These are phyloP conservation scores for Suhomyces atakaporum DNA, from an alignment of 1,139 yeast genomes.

Conservation along the genomic window DNA sequence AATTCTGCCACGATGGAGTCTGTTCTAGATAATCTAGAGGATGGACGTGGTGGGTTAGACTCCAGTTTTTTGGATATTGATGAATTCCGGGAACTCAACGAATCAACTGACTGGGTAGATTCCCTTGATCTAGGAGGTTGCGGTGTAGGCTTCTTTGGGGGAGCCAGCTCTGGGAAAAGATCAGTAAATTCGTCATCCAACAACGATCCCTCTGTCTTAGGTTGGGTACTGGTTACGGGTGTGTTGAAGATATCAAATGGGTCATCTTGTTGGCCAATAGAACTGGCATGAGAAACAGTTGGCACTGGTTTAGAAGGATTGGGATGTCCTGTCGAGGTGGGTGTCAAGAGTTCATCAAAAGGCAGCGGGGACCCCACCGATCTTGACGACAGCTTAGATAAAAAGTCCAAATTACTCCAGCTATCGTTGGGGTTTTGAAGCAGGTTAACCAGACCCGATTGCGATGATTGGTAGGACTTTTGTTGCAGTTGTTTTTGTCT, in stretches of 20 bases:
- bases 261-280: slow-evolving; percentile 13
- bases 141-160: not conserved
- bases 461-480: slow-evolving; percentile 1
- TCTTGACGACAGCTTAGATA: slow-evolving; percentile 10
- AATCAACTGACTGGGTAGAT: not conserved
- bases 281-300: slow-evolving; percentile 10
- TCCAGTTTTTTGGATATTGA: no score
- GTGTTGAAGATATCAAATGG: slow-evolving; percentile 23
- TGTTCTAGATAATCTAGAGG: slow-evolving; percentile 12
- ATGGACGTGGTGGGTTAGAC: slow-evolving; percentile 1
- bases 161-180: slow-evolving; percentile 23
- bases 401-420: slow-evolving; percentile 26
- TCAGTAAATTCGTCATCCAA: slow-evolving; percentile 50
- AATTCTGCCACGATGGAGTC: slow-evolving; percentile 69
- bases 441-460: slow-evolving; percentile 12
- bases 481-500: slow-evolving; percentile 20
- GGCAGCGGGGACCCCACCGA: slow-evolving; percentile 5
- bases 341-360: slow-evolving; percentile 2
- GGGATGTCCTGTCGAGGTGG: slow-evolving; percentile 12
- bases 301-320: slow-evolving; percentile 4
- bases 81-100: slow-evolving; percentile 1
- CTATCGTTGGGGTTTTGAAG: slow-evolving; percentile 12
- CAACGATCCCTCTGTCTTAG: slow-evolving; percentile 17
- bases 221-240: not conserved
- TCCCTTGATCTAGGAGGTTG: not conserved